Conservation (phyloP, 371 early-diverging fungal species). For the Rhizopus arrhizus region DNA sequence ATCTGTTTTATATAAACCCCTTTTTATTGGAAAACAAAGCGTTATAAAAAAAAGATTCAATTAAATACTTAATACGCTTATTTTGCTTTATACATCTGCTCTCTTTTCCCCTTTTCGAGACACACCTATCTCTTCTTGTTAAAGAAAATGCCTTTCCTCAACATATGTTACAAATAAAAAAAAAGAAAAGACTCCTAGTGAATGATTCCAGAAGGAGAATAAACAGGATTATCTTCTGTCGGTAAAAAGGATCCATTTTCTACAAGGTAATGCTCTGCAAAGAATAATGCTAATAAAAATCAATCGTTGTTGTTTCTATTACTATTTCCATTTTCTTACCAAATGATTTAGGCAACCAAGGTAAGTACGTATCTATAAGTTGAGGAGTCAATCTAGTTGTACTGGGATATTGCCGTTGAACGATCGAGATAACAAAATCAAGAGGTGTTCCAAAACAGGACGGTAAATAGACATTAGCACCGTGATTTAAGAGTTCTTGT, state of each 20-base stretch:
- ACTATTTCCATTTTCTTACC: neutral
- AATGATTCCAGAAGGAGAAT: neutral
- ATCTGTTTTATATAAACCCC: too few species aligned
- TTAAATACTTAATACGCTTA: too few species aligned
- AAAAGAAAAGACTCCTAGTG: too few species aligned
- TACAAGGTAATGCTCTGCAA: too few species aligned
- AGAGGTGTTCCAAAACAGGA: conserved; percentile 13
- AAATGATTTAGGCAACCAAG: neutral
- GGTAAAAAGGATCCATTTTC: neutral
- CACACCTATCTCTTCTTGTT: too few species aligned
- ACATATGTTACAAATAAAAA: too few species aligned
- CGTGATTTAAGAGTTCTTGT: conserved; percentile 1
- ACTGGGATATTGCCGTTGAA: neutral
- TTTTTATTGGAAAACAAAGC: too few species aligned
- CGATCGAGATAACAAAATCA: neutral
- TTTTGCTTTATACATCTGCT: too few species aligned
- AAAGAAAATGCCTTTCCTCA: too few species aligned
- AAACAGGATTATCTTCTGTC: neutral
- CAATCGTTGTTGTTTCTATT: neutral
- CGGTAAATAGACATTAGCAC: neutral
- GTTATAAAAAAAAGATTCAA: too few species aligned
- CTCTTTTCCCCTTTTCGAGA: too few species aligned
- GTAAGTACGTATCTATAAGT: neutral
- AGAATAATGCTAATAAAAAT: neutral
- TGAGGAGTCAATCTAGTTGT: neutral